These are phyloP conservation scores for Mallotus nudiflorus DNA, from an alignment of 345 rosid species.

Conservation along the genomic window DNA sequence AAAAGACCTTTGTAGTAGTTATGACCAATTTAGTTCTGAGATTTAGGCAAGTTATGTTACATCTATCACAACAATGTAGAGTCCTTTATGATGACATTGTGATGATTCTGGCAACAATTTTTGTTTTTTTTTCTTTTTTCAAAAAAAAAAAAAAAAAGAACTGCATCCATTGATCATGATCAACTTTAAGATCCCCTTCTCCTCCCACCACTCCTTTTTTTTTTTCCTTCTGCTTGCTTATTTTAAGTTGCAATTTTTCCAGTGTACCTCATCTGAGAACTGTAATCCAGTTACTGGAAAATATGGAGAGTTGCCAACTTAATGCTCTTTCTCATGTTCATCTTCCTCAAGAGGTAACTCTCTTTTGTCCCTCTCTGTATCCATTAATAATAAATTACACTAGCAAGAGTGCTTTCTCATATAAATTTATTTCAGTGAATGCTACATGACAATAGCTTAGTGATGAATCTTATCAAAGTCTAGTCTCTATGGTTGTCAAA, in stretches of 20 bases:
- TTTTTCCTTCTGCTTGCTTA: background rate
- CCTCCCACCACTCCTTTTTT: background rate
- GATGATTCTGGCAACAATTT: background rate
- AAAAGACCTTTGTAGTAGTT: background rate
- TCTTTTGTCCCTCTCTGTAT: background rate
- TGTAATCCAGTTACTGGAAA: constrained; percentile 51
- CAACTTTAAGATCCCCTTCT: background rate
- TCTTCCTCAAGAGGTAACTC: constrained; percentile 21
- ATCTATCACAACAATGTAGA: background rate
- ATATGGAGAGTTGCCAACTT: constrained; percentile 66
- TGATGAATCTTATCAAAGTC: background rate
- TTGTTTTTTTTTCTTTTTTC: background rate
- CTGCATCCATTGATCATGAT: background rate
- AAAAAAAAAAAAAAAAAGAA: background rate
- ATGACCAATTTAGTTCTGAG: background rate
- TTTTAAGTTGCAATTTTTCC: constrained; percentile 26
- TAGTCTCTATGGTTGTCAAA: too few species aligned
- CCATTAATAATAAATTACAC: background rate
- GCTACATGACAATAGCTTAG: background rate
- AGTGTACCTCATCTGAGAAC: constrained; percentile 64
- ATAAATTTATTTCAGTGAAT: background rate
- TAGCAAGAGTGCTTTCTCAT: background rate
- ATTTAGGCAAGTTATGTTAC: background rate
- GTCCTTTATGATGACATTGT: background rate
- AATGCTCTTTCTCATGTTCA: constrained; percentile 41